phyloP scores from a whole-genome alignment of 495 filamentous ascomycete genomes.

The Neurospora sp. region DNA sequence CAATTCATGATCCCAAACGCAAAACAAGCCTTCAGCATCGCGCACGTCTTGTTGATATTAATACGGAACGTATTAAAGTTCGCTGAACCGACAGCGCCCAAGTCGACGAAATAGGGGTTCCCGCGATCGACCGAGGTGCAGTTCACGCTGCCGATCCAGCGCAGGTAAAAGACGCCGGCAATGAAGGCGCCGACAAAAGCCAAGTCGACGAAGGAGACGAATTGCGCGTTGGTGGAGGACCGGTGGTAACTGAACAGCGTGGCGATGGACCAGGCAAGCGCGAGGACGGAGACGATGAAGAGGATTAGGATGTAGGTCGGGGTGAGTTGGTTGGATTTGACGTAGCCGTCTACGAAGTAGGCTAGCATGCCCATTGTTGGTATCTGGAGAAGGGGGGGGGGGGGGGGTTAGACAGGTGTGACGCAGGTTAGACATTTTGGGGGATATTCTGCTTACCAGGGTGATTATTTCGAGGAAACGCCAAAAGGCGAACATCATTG shows the following conservation, averaged over 20 bases:
- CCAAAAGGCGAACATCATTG: conserved; percentile 75
- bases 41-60: conserved; percentile 62
- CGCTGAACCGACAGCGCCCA: conserved; percentile 50
- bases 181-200: conserved; percentile 76
- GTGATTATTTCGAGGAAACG: conserved; percentile 74
- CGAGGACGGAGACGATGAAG: conserved; percentile 82
- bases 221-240: conserved; percentile 56
- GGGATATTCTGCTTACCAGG: conserved; percentile 47
- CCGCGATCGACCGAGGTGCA: conserved; percentile 48
- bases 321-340: conserved; percentile 59
- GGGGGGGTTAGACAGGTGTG: no score
- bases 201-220: conserved; percentile 72
- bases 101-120: conserved; percentile 39
- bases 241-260: conserved; percentile 75
- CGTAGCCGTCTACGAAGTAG: conserved; percentile 73
- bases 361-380: conserved; percentile 83
- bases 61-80: conserved; percentile 34
- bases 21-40: conserved; percentile 80
- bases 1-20: conserved; percentile 83
- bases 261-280: conserved; percentile 65
- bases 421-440: no score
- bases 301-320: conserved; percentile 75
- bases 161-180: conserved; percentile 64
- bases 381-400: no score
- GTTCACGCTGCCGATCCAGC: conserved; percentile 55